phyloP scores from a whole-genome alignment of 169 alveolate genomes.

The Amoebophrya sp. region DNA sequence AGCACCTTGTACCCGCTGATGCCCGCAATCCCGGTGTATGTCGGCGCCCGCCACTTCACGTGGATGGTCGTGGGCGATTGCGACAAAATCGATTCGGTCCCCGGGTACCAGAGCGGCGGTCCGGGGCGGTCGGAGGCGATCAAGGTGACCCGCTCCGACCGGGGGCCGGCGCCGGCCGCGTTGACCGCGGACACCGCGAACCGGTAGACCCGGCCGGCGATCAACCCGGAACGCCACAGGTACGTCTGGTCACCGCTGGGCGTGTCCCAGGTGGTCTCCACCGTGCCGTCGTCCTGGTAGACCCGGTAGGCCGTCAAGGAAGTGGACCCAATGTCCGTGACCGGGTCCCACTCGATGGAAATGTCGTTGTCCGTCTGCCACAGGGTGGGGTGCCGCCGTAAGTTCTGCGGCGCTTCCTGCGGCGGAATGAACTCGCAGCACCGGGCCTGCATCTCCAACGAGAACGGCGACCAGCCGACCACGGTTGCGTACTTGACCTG shows the following conservation, averaged over 20 bases:
- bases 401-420: constrained; percentile 35
- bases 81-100: background rate
- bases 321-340: constrained; percentile 45
- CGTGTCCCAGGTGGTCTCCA: constrained; percentile 23
- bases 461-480: constrained; percentile 23
- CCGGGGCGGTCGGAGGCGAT: constrained; percentile 34
- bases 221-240: constrained; percentile 10
- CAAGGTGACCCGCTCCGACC: constrained; percentile 45
- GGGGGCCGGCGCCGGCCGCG: constrained; percentile 52
- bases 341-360: constrained; percentile 46
- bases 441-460: background rate
- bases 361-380: constrained; percentile 43
- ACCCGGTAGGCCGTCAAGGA: constrained; percentile 39
- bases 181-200: constrained; percentile 50
- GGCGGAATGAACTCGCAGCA: constrained; percentile 51
- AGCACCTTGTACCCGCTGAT: constrained; percentile 49
- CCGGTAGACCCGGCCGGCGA: constrained; percentile 46
- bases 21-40: constrained; percentile 34
- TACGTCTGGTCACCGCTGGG: background rate
- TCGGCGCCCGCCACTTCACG: constrained; percentile 42
- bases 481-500: constrained; percentile 23
- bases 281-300: constrained; percentile 43
- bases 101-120: background rate
- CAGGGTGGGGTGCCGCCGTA: constrained; percentile 37
- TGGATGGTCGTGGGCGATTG: constrained; percentile 30